These are phyloP conservation scores for Metahyphopichia silvanorum DNA, from an alignment of 805 yeast genomes.

Conservation along the genomic window DNA sequence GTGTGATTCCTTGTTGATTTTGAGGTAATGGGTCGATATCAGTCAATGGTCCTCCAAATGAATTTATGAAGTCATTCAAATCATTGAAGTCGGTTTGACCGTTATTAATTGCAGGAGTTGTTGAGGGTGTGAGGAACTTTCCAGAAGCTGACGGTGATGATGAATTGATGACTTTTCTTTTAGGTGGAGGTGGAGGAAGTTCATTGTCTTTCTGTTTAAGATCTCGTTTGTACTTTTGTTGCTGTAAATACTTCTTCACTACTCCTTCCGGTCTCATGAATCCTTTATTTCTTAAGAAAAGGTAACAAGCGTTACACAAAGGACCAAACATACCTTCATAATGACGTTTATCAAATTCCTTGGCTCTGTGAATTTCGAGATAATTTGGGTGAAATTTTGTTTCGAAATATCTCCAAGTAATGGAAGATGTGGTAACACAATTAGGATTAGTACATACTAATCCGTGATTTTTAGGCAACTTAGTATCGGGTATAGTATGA, in stretches of 20 bases:
- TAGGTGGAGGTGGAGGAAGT: slow-evolving; percentile 7
- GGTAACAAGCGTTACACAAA: slow-evolving; percentile 43
- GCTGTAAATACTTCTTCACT: slow-evolving; percentile 43
- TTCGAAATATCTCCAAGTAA: slow-evolving; percentile 44
- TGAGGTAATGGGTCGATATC: slow-evolving; percentile 44
- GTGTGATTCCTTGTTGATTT: slow-evolving; percentile 31
- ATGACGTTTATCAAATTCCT: slow-evolving; percentile 34
- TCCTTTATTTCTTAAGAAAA: slow-evolving; percentile 40
- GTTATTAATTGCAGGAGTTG: slow-evolving; percentile 32
- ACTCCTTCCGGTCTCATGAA: slow-evolving; percentile 46
- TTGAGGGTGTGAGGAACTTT: slow-evolving; percentile 38
- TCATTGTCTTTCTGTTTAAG: slow-evolving; percentile 24
- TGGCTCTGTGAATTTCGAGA: slow-evolving; percentile 34
- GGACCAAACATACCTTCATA: slow-evolving; percentile 49
- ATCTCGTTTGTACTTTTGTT: slow-evolving; percentile 39
- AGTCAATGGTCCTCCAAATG: slow-evolving; percentile 44
- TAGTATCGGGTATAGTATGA: slow-evolving; percentile 36
- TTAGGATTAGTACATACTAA: slow-evolving; percentile 38
- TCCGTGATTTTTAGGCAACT: slow-evolving; percentile 38
- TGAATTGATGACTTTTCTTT: slow-evolving; percentile 12
- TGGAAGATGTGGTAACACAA: slow-evolving; percentile 36
- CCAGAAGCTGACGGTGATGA: slow-evolving; percentile 24
- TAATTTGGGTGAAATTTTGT: slow-evolving; percentile 35
- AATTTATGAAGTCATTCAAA: slow-evolving; percentile 36
- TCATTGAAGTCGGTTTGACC: slow-evolving; percentile 35